phyloP scores from a whole-genome alignment of 352 stramenopile genomes.

The Pythium sp. region DNA sequence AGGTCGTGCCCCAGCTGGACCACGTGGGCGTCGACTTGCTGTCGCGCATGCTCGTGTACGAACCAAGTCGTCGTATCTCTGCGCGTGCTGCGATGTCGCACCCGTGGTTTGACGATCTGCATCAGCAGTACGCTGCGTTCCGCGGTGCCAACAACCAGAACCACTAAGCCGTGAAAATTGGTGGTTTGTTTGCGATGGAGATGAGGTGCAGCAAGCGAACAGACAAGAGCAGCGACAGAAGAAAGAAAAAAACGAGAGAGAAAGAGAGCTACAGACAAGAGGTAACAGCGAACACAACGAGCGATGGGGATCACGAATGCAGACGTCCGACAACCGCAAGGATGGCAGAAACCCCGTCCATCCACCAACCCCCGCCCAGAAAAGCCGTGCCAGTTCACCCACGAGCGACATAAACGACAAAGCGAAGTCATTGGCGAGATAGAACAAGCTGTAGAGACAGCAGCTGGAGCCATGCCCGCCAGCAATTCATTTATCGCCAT shows the following conservation, averaged over 20 bases:
- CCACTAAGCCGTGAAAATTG: slow-evolving; percentile 23
- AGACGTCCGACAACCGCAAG: too few relatives aligned
- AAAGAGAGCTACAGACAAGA: slow-evolving; percentile 9
- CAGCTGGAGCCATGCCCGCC: too few relatives aligned
- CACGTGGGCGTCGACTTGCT: slow-evolving; percentile 77
- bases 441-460: too few relatives aligned
- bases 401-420: too few relatives aligned
- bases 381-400: too few relatives aligned
- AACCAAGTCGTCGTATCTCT: slow-evolving; percentile 76
- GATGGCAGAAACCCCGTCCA: too few relatives aligned
- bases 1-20: slow-evolving; percentile 86
- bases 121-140: slow-evolving; percentile 73
- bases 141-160: slow-evolving; percentile 38
- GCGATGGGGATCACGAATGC: too few relatives aligned
- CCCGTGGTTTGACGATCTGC: slow-evolving; percentile 82
- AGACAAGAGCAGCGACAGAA: neutral
- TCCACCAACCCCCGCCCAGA: too few relatives aligned
- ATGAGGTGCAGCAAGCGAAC: neutral
- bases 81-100: slow-evolving; percentile 78
- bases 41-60: slow-evolving; percentile 76
- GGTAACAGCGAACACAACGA: too few relatives aligned
- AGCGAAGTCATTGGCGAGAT: too few relatives aligned
- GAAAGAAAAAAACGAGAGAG: neutral
- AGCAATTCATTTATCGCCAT: too few relatives aligned
- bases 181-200: neutral